Evolutionary conservation across 345 rosid genomes (phyloP).

Genomic region (Microcos paniculata): DNA sequence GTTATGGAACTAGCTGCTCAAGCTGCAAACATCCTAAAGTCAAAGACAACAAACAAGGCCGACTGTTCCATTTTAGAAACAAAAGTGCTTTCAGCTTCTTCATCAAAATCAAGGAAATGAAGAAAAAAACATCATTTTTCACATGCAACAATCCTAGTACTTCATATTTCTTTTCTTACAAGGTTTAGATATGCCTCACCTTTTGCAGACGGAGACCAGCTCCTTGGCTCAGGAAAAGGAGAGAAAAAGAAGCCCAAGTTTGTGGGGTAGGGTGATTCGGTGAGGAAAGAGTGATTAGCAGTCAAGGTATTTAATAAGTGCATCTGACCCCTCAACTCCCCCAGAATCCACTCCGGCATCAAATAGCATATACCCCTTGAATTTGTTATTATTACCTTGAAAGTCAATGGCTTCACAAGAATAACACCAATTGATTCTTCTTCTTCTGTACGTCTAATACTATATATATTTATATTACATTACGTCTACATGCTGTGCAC

Average conservation of each 20-base stretch:
- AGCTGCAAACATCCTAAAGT: no score
- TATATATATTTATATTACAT: background rate
- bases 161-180: no score
- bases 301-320: constrained; percentile 5
- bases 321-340: background rate
- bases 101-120: background rate
- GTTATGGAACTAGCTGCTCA: no score
- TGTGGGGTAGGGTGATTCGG: background rate
- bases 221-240: background rate
- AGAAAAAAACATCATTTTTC: background rate
- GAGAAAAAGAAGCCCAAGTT: background rate
- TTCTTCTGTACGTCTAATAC: background rate
- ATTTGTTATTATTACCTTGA: background rate
- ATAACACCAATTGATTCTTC: background rate
- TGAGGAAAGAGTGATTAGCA: background rate
- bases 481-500: background rate
- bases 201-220: background rate
- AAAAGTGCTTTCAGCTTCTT: background rate
- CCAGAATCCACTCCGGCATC: background rate
- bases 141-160: background rate
- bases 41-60: no score
- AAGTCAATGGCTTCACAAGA: background rate
- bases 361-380: constrained; percentile 1
- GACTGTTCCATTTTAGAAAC: background rate
- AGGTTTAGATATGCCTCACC: background rate